Base-by-base conservation (phyloP, 148 eudicot species). In the Rhododendron williamsianum region DNA sequence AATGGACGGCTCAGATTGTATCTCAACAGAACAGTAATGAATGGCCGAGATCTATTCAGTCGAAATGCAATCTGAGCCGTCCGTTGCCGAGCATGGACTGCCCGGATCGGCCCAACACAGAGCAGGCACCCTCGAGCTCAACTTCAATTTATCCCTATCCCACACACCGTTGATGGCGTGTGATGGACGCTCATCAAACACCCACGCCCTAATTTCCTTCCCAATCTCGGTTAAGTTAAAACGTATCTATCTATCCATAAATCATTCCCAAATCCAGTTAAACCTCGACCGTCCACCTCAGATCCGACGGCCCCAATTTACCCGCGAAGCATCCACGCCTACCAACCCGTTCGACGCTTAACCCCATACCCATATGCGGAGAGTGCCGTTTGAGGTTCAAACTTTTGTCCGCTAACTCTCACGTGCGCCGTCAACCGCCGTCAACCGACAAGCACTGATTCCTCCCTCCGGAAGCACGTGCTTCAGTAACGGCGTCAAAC, bases 351-450 rank as follows among this genome's bases (percentile, higher is more conserved):
- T 84, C 85, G 76, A 56, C 36, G 3, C 35, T 71, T 86, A 88
- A 88, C 60, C 73, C 86, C 67, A 87, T 81, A 84, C 52, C 85
- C 63, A 80, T 86, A 45, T 83, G 45, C 27, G 36, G 35, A 84
- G 83, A 36, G 92, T 91, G 94, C 97, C 94, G 97, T 94, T 94
- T 93, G 93, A 90, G 88, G 91, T 93, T 92, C 90, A 94, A 91
- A 91, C 92, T 85, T 87, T 85, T 84, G 58, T 82, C 84, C 73
- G 84, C 82, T 84, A 90, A 87, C 88, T 89, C 35, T 77, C 82
- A 83, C 80, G 76, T 84, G 84, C 87, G 58, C 84, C 90, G 91
- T 89, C 88, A 89, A 76, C 84, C 45, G 30, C 89, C 90, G 91
- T 92, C 87, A 88, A 54, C 46, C 1, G 52, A 19, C 1, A 35